These are phyloP conservation scores for Hyphopichia khmerensis DNA, from an alignment of 1,139 yeast species.

Conservation along the genomic window DNA sequence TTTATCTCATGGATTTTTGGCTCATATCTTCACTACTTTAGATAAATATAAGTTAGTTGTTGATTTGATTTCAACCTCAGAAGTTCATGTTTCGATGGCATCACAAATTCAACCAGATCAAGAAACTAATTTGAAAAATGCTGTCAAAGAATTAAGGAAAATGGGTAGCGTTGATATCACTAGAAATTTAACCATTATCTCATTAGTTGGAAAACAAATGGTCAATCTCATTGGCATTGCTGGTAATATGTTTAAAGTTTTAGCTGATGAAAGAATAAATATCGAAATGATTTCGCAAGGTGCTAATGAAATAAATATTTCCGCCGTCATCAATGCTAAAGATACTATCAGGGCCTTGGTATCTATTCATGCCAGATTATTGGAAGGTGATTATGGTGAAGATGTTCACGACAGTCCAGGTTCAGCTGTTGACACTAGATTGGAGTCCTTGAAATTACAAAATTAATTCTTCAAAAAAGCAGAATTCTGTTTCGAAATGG, in stretches of 20 bases:
- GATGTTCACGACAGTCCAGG: slow-evolving; percentile 11
- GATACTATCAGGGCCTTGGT: slow-evolving; percentile 85
- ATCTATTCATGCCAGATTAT: slow-evolving; percentile 76
- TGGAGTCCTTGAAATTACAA: slow-evolving; percentile 31
- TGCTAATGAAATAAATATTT: slow-evolving; percentile 94
- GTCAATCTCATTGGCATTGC: slow-evolving; percentile 96
- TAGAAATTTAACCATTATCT: slow-evolving; percentile 83
- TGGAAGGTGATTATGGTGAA: slow-evolving; percentile 46
- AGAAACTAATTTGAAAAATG: slow-evolving; percentile 59
- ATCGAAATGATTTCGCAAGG: slow-evolving; percentile 99
- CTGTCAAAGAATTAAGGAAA: slow-evolving; percentile 71
- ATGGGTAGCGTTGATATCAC: slow-evolving; percentile 90
- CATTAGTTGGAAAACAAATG: slow-evolving; percentile 96
- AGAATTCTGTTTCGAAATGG: no score
- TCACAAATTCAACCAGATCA: slow-evolving; percentile 70
- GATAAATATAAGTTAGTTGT: slow-evolving; percentile 87
- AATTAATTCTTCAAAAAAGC: background rate
- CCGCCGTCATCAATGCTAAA: slow-evolving; percentile 84
- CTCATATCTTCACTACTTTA: slow-evolving; percentile 81
- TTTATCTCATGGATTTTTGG: slow-evolving; percentile 91
- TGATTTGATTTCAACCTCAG: slow-evolving; percentile 93
- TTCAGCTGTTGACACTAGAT: slow-evolving; percentile 36
- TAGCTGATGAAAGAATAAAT: slow-evolving; percentile 89
- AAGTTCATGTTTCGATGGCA: slow-evolving; percentile 98
- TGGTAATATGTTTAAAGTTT: slow-evolving; percentile 91